Conservation (phyloP, 768 basidiomycete genomes). For the Termitomyces bulborhizus region DNA sequence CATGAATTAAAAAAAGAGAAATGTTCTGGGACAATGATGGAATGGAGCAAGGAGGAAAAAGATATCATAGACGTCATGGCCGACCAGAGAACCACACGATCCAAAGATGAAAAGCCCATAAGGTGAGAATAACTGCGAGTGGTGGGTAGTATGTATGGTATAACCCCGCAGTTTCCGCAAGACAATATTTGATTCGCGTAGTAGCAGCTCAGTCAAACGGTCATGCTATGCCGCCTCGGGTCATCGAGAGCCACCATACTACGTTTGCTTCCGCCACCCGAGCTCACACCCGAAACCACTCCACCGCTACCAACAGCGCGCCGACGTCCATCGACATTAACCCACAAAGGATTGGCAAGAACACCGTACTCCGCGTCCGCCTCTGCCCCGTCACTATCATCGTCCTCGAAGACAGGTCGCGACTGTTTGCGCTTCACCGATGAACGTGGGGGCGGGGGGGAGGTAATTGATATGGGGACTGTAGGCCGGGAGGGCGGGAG, state of each 20-base stretch:
- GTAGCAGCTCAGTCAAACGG: slow-evolving; percentile 31
- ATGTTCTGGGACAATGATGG: not conserved
- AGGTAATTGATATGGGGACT: slow-evolving; percentile 25
- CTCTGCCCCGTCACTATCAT: slow-evolving; percentile 63
- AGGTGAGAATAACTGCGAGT: not conserved
- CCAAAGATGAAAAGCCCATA: not conserved
- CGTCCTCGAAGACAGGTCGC: slow-evolving; percentile 40
- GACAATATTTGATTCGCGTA: not conserved
- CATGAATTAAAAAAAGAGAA: slow-evolving; percentile 4
- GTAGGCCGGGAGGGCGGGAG: slow-evolving; percentile 30
- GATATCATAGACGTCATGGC: not conserved
- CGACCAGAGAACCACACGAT: not conserved
- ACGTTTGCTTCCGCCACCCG: slow-evolving; percentile 21
- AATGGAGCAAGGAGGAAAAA: not conserved
- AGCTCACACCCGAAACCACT: not conserved
- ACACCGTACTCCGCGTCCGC: slow-evolving; percentile 57
- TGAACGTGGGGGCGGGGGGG: slow-evolving; percentile 25
- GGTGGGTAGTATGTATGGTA: not conserved
- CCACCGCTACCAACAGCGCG: slow-evolving; percentile 27
- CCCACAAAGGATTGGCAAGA: slow-evolving; percentile 31
- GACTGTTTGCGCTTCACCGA: slow-evolving; percentile 48
- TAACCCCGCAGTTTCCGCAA: slow-evolving; percentile 5
- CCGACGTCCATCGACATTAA: slow-evolving; percentile 52
- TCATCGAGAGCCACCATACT: slow-evolving; percentile 41
- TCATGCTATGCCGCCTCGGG: slow-evolving; percentile 61